These are phyloP conservation scores for Carex arenaria DNA, from an alignment of 202 grass and related monocot genomes.

Conservation along the genomic window DNA sequence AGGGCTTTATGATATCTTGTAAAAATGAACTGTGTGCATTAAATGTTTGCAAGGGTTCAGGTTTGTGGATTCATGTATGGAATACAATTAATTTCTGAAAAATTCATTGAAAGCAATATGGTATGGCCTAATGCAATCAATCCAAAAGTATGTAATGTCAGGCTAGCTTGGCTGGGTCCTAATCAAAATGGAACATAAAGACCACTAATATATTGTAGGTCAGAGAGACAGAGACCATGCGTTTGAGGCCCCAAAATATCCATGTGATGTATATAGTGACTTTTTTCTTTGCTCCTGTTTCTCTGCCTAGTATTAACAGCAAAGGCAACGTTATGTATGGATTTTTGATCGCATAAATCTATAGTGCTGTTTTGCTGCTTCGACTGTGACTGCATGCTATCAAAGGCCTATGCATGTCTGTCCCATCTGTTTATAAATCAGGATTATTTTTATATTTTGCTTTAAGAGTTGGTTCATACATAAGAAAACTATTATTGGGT, in stretches of 20 bases:
- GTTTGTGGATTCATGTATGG: conserved; percentile 10
- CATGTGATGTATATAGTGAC: not conserved
- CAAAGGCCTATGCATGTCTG: not conserved
- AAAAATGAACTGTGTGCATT: conserved; percentile 10
- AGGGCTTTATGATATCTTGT: not conserved
- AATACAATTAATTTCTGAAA: conserved; percentile 15
- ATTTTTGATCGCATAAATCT: not conserved
- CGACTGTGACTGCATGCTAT: not conserved
- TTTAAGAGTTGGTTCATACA: not conserved
- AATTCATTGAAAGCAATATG: conserved; percentile 5
- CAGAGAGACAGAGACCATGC: not conserved
- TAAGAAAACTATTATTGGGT: not conserved
- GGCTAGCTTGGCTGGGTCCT: conserved; percentile 18
- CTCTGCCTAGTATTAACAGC: not conserved
- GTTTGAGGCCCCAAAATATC: not conserved
- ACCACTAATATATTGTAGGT: conserved; percentile 9
- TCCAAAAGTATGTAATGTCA: not conserved
- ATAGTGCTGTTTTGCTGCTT: not conserved
- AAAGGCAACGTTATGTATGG: not conserved
- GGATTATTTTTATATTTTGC: not conserved
- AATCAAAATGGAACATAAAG: conserved; percentile 6
- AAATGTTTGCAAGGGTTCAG: not conserved
- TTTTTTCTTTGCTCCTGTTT: not conserved
- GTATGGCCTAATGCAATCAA: conserved; percentile 20
- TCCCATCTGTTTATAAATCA: not conserved